A percentile compares a stretch with the other conserved stretches of the same genome.
Conservation (phyloP, 129 eudicot species). For the Helichrysum umbraculigerum region DNA sequence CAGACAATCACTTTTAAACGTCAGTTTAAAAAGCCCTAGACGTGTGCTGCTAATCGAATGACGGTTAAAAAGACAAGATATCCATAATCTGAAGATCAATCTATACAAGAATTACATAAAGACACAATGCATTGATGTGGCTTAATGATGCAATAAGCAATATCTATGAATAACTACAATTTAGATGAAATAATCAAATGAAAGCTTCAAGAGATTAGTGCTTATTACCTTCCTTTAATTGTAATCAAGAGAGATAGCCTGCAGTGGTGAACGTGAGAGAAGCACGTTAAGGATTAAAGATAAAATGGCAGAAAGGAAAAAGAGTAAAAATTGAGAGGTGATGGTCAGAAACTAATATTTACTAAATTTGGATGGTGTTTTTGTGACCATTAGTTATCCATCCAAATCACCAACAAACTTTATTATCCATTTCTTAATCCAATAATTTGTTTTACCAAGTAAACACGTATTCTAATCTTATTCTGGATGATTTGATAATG, state of each 20-base stretch:
- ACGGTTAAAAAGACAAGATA: neutral
- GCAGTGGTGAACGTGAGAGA: constrained; percentile 6
- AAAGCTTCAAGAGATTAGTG: neutral
- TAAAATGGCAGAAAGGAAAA: neutral
- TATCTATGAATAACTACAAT: neutral
- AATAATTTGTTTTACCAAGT: neutral
- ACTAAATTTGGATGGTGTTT: constrained; percentile 19
- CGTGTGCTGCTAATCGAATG: neutral
- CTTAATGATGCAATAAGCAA: no score
- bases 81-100: neutral
- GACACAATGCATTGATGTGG: neutral
- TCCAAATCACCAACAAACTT: constrained; percentile 7
- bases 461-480: neutral
- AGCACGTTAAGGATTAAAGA: constrained; percentile 1
- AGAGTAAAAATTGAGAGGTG: constrained; percentile 13
- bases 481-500: neutral
- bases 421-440: constrained; percentile 23
- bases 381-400: constrained; percentile 24
- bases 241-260: neutral
- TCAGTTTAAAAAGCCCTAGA: neutral
- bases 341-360: constrained; percentile 16
- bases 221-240: neutral
- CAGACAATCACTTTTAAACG: neutral
- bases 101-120: neutral
- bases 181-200: neutral